These are phyloP conservation scores for Priceomyces haplophilus DNA, from an alignment of 805 yeast genomes.

Conservation along the genomic window DNA sequence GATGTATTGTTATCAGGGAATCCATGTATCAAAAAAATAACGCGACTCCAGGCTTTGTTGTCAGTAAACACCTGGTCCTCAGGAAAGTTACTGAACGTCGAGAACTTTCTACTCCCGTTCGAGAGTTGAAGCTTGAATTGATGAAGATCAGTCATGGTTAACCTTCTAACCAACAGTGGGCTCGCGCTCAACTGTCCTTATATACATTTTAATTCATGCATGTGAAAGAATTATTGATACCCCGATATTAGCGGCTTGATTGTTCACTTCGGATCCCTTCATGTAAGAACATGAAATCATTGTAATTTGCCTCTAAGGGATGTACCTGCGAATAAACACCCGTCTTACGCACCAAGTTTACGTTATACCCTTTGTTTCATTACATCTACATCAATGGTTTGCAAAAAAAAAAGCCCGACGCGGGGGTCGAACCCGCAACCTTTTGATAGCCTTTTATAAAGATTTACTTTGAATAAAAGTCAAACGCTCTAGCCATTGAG, in stretches of 20 bases:
- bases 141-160: not conserved
- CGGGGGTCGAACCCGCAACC: constrained; percentile 13
- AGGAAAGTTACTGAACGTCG: constrained; percentile 18
- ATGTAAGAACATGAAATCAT: too few relatives aligned
- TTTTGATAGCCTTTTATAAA: constrained; percentile 8
- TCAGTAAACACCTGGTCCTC: constrained; percentile 14
- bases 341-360: too few relatives aligned
- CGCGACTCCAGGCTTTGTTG: constrained; percentile 15
- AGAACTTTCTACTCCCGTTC: constrained; percentile 17
- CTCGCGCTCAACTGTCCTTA: not conserved
- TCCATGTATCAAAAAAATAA: constrained; percentile 32
- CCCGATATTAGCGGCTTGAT: too few relatives aligned
- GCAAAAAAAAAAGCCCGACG: constrained; percentile 8
- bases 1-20: constrained; percentile 38
- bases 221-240: not conserved
- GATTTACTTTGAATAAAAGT: not conserved
- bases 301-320: too few relatives aligned
- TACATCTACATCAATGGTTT: too few relatives aligned
- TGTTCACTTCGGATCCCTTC: too few relatives aligned
- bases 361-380: too few relatives aligned
- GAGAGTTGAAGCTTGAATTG: constrained; percentile 12
- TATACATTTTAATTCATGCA: not conserved
- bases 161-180: not conserved
- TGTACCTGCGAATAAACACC: too few relatives aligned
- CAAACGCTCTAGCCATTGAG: constrained; percentile 8